Conservation (phyloP, 1,284 basidiomycete genomes). For the Leccinum subrobustum region DNA sequence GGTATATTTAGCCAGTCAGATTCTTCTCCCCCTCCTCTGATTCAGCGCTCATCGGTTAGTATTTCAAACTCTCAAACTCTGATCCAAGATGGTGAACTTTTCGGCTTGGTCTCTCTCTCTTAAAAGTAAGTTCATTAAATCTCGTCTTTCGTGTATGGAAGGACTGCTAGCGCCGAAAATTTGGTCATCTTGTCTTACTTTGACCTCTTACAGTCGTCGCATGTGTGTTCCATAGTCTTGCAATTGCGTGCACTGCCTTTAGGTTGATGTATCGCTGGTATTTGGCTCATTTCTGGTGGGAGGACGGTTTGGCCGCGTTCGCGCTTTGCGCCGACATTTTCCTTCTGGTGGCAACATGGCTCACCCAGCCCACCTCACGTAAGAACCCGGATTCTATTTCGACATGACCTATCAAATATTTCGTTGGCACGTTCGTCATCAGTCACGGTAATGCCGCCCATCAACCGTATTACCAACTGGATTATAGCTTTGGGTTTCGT, state of each 20-base stretch:
- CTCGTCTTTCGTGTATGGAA: not conserved
- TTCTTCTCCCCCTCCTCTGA: not conserved
- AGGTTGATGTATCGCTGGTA: conserved; percentile 24
- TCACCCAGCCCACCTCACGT: conserved; percentile 9
- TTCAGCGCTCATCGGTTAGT: not conserved
- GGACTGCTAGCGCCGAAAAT: not conserved
- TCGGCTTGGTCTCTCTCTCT: conserved; percentile 14
- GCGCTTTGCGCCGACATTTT: conserved; percentile 22
- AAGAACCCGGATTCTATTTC: not conserved
- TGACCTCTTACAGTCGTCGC: conserved; percentile 11
- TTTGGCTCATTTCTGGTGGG: conserved; percentile 28
- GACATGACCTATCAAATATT: not conserved
- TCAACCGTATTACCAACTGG: conserved; percentile 13
- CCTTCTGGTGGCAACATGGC: conserved; percentile 12
- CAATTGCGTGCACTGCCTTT: conserved; percentile 26
- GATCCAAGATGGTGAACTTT: not conserved
- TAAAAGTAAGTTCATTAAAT: conserved; percentile 14
- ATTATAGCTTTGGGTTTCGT: conserved; percentile 16
- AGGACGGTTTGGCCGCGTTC: conserved; percentile 26
- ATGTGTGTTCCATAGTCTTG: conserved; percentile 19
- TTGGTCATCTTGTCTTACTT: not conserved
- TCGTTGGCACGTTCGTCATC: not conserved
- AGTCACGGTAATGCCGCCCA: not conserved
- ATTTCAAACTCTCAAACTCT: not conserved
- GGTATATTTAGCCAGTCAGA: conserved; percentile 9